Percentiles rank a stretch among this genome's conserved stretches.
These are phyloP conservation scores for Marsdenia floribunda DNA, from an alignment of 257 asterid genomes.

Conservation along the genomic window DNA sequence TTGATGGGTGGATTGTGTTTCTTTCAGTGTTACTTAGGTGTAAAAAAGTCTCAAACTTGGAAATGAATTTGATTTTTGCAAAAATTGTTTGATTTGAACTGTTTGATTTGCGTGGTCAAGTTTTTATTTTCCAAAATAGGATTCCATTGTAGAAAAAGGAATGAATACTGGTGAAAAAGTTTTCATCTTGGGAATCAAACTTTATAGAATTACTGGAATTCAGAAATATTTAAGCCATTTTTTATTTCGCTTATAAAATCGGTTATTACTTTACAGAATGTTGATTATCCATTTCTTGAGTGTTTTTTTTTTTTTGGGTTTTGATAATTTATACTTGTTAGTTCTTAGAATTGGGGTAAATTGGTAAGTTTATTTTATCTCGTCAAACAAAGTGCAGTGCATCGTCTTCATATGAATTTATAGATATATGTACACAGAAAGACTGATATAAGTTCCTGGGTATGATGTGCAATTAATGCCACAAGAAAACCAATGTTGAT, in stretches of 20 bases:
- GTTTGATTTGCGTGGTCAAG: not conserved
- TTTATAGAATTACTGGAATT: not conserved
- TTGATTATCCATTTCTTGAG: not conserved
- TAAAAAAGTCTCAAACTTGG: too few species aligned
- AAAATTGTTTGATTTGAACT: not conserved
- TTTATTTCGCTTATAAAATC: not conserved
- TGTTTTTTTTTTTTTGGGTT: too few species aligned
- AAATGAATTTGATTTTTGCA: not conserved
- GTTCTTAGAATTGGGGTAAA: constrained; percentile 4
- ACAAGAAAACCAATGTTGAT: not conserved
- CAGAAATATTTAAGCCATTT: too few species aligned
- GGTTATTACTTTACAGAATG: not conserved
- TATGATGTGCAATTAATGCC: not conserved
- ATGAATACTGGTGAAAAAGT: not conserved
- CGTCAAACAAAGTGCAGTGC: not conserved
- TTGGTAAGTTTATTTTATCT: not conserved
- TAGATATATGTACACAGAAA: not conserved
- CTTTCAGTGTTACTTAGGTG: not conserved
- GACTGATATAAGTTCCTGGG: not conserved
- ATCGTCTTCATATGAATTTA: not conserved
- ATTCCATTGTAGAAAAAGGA: not conserved
- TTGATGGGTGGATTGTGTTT: constrained; percentile 3
- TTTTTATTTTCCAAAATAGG: not conserved
- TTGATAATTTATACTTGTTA: not conserved
- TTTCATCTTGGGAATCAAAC: not conserved